Conservation (phyloP, 306 rosid species). For the Rubus parviflorus region DNA sequence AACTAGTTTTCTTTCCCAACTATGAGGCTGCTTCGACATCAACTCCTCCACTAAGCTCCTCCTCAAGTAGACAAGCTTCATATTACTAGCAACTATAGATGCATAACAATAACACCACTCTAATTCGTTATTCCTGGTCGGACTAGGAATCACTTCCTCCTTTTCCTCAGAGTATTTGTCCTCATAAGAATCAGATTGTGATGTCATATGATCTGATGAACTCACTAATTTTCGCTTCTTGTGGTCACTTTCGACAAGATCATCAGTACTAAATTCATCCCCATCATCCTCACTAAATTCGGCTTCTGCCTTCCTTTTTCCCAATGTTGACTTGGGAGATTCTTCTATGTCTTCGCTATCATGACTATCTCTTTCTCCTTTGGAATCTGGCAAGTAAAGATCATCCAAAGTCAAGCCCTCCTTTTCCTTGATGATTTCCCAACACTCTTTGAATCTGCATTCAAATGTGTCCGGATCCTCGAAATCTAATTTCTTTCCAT, state of each 20-base stretch:
- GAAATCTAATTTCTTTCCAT: conserved; percentile 48
- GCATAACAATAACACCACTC: neutral
- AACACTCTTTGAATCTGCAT: conserved; percentile 17
- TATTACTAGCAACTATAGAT: neutral
- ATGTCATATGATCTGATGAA: neutral
- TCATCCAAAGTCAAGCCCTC: conserved; percentile 18
- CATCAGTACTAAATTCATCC: neutral
- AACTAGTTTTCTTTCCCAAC: conserved; percentile 2
- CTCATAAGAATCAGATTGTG: neutral
- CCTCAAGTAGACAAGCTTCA: conserved; percentile 3
- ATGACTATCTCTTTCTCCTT: neutral
- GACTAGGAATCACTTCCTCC: neutral
- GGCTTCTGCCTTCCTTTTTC: neutral
- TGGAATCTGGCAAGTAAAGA: conserved; percentile 18
- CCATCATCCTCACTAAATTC: conserved; percentile 28
- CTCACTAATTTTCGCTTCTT: neutral
- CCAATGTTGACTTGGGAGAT: neutral
- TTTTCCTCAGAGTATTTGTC: neutral
- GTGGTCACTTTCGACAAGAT: neutral
- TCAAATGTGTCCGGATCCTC: conserved; percentile 53
- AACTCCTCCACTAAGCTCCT: neutral
- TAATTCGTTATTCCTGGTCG: neutral
- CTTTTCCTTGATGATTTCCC: neutral
- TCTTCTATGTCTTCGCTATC: conserved; percentile 6
- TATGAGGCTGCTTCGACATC: neutral